Percentiles rank a stretch among this genome's conserved stretches.
Evolutionary conservation across 2,329 filamentous ascomycete species (phyloP).

Genomic region (Westerdykella sp.): DNA sequence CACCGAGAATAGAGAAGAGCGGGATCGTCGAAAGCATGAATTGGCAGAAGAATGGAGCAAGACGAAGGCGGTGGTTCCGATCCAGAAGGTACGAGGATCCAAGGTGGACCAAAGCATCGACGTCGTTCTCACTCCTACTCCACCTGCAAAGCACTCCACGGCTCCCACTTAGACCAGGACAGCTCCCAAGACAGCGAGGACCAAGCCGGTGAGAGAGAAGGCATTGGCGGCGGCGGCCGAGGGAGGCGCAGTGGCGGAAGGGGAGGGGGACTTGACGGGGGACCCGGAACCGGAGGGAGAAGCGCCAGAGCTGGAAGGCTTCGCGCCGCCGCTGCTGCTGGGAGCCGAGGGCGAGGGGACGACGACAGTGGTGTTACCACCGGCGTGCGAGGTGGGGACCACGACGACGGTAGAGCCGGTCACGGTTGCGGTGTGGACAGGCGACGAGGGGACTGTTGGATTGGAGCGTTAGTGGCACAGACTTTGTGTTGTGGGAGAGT

Average conservation of each 20-base stretch:
- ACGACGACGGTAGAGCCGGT: background rate
- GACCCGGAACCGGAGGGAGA: background rate
- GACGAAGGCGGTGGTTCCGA: background rate
- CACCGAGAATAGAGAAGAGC: background rate
- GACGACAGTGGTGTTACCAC: background rate
- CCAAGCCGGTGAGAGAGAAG: constrained; percentile 22
- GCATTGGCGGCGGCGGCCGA: constrained; percentile 20
- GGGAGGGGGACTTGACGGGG: background rate
- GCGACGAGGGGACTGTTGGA: background rate
- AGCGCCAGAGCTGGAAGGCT: constrained; percentile 3
- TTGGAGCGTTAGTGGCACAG: no score
- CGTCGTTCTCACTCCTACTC: background rate
- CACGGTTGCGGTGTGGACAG: background rate
- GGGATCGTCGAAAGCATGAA: background rate
- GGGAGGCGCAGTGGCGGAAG: constrained; percentile 5
- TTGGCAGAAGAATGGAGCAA: background rate
- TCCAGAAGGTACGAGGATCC: constrained; percentile 1
- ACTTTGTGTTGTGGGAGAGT: no score
- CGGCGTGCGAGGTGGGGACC: no score
- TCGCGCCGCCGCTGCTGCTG: background rate
- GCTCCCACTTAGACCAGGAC: no score
- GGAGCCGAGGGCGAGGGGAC: no score
- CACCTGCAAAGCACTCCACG: constrained; percentile 9
- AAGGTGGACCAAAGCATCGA: background rate
- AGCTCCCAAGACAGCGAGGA: constrained; percentile 14